Conservation (phyloP, 2,329 filamentous ascomycete genomes). For the Alternaria solani region DNA sequence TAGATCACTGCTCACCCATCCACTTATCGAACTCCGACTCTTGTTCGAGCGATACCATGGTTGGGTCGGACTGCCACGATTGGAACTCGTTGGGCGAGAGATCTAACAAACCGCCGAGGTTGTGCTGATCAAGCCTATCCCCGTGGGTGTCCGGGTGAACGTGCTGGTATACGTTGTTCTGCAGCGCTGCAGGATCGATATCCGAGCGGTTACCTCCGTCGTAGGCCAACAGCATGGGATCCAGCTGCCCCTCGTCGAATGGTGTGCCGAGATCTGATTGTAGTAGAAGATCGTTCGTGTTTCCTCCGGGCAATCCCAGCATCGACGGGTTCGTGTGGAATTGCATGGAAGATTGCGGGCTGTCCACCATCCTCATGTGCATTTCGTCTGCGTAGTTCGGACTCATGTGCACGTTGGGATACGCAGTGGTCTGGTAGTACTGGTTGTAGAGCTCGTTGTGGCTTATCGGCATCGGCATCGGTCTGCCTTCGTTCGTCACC, state of each 20-base stretch:
- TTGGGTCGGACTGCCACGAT: conserved; percentile 48
- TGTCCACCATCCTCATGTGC: conserved; percentile 53
- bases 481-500: conserved; percentile 60
- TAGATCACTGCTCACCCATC: conserved; percentile 47
- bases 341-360: conserved; percentile 35
- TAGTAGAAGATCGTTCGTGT: conserved; percentile 48
- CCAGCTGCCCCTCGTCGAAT: conserved; percentile 49
- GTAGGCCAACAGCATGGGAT: conserved; percentile 54
- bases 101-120: conserved; percentile 39
- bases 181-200: conserved; percentile 28
- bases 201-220: conserved; percentile 35
- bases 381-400: conserved; percentile 47
- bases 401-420: conserved; percentile 48
- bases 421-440: conserved; percentile 61
- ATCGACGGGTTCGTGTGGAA: conserved; percentile 45
- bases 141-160: conserved; percentile 45
- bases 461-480: conserved; percentile 57
- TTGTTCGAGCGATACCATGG: conserved; percentile 48
- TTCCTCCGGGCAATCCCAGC: conserved; percentile 51
- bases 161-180: conserved; percentile 38
- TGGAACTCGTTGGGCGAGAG: conserved; percentile 38
- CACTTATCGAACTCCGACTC: conserved; percentile 58
- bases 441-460: conserved; percentile 56
- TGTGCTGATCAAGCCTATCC: conserved; percentile 38
- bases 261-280: conserved; percentile 39